Percentiles rank a stretch among this genome's conserved stretches.
Evolutionary conservation across 2,329 filamentous ascomycete genomes (phyloP).

Genomic region (Thyridium curvatum): DNA sequence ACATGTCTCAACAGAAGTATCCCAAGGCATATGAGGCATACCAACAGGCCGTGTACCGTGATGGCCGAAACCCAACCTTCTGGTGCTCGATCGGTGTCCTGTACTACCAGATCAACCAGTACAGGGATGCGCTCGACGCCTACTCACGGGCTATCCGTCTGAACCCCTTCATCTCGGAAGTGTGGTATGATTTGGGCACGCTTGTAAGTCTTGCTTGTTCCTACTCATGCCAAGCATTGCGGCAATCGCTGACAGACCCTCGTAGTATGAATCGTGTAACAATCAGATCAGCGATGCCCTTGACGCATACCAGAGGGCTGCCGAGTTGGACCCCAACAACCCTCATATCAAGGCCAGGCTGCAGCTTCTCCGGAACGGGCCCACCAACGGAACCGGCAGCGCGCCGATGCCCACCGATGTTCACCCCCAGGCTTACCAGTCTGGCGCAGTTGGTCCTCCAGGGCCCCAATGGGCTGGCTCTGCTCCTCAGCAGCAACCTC

Average conservation of each 20-base stretch:
- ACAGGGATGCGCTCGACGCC: slow-evolving; percentile 92
- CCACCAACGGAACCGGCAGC: slow-evolving; percentile 63
- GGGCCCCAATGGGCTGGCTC: slow-evolving; percentile 87
- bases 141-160: slow-evolving; percentile 94
- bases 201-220: slow-evolving; percentile 55
- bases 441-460: slow-evolving; percentile 75
- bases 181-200: slow-evolving; percentile 98
- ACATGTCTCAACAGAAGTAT: slow-evolving; percentile 99
- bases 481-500: slow-evolving; percentile 46
- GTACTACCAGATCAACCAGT: slow-evolving; percentile 99
- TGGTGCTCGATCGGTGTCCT: slow-evolving; percentile 99
- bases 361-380: slow-evolving; percentile 78
- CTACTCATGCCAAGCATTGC: neutral
- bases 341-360: slow-evolving; percentile 94
- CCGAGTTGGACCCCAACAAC: slow-evolving; percentile 87
- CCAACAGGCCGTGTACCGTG: slow-evolving; percentile 96
- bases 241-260: slow-evolving; percentile 1
- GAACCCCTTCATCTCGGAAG: slow-evolving; percentile 97
- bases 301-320: slow-evolving; percentile 90
- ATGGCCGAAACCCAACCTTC: slow-evolving; percentile 95
- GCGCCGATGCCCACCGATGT: slow-evolving; percentile 93
- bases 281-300: slow-evolving; percentile 96
- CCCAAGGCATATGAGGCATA: slow-evolving; percentile 98
- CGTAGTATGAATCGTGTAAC: slow-evolving; percentile 94
- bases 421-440: slow-evolving; percentile 89